Base-by-base conservation (phyloP, 768 basidiomycete species). In the Termitomyces sp. region DNA sequence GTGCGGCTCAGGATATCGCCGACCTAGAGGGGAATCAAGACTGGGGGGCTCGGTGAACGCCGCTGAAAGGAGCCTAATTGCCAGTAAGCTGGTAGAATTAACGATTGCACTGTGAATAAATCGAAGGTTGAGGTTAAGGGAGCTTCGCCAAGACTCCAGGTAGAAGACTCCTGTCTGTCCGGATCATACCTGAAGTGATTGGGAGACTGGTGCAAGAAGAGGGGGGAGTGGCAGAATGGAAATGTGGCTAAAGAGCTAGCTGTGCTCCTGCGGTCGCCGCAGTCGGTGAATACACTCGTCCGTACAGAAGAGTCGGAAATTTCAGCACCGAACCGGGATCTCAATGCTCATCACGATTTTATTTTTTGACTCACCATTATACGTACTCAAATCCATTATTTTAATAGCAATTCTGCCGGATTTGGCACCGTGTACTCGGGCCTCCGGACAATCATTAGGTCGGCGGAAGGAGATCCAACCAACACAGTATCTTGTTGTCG, bases 41-140 rank as follows among this genome's bases (percentile, higher is more conserved):
- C 32, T 23, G 17, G 25, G 31, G 25, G 19, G 10, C 29, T 49
- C 59, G 62, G 62, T 57, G 56, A 63, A 49, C 54, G 25, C 59
- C 59, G 54, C 53, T 11, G 25, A 31, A 35, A 21, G 46, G 38
- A 62, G 56, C 34, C 31, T 59, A 55, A 47, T 45, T 52, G 50
- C 48, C 51, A 57, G 54, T 59, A n/a, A n/a, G n/a, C 44, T 52
- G 47, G 23, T 40, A 38, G 42, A 54, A 46, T 27, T 42, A 42
- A 49, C 46, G 49, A 42, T 51, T 17, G 34, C 45, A 34, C 25
- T 57, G 37, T 27, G 46, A 46, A 40, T 45, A 56, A 35, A 47
- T 60, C 56, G 54, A 54, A 63, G 59, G 42, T 58, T 63, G 57
- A 60, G 62, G 42, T 57, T 54, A 59, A 56, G 23, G 32, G 14